Conservation (phyloP, 441 rosid genomes). For the Arabidopsis lyrata region DNA sequence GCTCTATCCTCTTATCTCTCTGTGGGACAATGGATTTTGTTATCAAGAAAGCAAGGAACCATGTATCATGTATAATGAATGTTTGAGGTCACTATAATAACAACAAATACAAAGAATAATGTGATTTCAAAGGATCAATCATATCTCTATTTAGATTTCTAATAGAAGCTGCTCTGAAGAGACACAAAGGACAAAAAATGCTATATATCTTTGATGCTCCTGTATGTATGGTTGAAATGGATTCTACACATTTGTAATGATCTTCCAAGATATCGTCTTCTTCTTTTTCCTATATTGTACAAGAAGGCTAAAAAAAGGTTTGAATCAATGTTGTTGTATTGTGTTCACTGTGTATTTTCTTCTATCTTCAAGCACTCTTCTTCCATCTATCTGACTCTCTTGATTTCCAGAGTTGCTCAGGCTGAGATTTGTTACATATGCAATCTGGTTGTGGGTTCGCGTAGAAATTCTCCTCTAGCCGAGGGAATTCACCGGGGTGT, state of each 20-base stretch:
- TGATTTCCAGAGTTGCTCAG: conserved; percentile 38
- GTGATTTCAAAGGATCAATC: conserved; percentile 14
- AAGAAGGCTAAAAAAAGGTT: conserved; percentile 32
- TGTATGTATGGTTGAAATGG: conserved; percentile 24
- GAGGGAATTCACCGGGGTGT: conserved; percentile 66
- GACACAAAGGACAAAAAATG: conserved; percentile 14
- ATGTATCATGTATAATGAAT: conserved; percentile 13
- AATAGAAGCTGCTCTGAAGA: conserved; percentile 20
- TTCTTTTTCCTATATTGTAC: conserved; percentile 42
- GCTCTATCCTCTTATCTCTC: not conserved
- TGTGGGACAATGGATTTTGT: not conserved
- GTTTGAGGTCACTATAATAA: conserved; percentile 21
- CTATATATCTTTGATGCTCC: conserved; percentile 32
- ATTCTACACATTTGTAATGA: conserved; percentile 31
- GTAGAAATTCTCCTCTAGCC: conserved; percentile 89
- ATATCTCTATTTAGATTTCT: conserved; percentile 20
- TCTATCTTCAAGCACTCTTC: conserved; percentile 36
- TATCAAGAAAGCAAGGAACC: not conserved
- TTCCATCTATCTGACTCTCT: conserved; percentile 48
- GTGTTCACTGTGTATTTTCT: conserved; percentile 15
- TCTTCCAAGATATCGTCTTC: conserved; percentile 35
- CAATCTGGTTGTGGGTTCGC: conserved; percentile 96
- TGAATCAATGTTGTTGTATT: conserved; percentile 25
- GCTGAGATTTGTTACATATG: conserved; percentile 62
- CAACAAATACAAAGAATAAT: conserved; percentile 24